These are phyloP conservation scores for Exophiala spinifera DNA, from an alignment of 2,329 filamentous ascomycete species.

Conservation along the genomic window DNA sequence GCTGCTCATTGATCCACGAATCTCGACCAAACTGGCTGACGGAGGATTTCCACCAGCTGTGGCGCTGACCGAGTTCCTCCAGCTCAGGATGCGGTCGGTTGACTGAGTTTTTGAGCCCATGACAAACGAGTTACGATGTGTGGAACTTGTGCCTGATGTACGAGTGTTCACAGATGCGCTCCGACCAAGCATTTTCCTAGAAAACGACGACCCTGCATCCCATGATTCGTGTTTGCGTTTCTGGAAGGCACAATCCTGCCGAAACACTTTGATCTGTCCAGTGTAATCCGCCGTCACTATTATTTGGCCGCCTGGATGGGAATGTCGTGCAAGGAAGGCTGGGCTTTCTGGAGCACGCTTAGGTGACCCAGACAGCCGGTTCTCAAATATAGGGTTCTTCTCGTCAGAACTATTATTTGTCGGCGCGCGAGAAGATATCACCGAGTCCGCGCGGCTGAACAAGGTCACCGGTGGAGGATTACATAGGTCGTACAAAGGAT, in stretches of 20 bases:
- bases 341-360: conserved; percentile 65
- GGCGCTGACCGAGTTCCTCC: conserved; percentile 69
- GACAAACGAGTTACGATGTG: conserved; percentile 33
- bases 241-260: conserved; percentile 83
- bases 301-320: conserved; percentile 80
- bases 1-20: conserved; percentile 11
- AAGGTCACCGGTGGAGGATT: conserved; percentile 89
- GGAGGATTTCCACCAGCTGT: conserved; percentile 47
- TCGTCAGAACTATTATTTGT: conserved; percentile 38
- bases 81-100: conserved; percentile 76
- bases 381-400: conserved; percentile 25
- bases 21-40: conserved; percentile 18
- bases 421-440: conserved; percentile 48
- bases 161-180: conserved; percentile 58
- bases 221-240: conserved; percentile 75
- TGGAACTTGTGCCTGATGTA: conserved; percentile 48
- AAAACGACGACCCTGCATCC: conserved; percentile 75
- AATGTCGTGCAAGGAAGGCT: conserved; percentile 70
- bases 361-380: conserved; percentile 27
- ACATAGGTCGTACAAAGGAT: conserved; percentile 94
- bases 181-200: conserved; percentile 58
- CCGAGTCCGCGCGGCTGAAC: conserved; percentile 67
- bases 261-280: conserved; percentile 88
- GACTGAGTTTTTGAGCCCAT: conserved; percentile 48
- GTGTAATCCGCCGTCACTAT: conserved; percentile 86